A percentile compares a stretch with the other conserved stretches of the same genome.
These are phyloP conservation scores for Linaria vulgaris DNA, from an alignment of 257 asterid species.

Conservation along the genomic window DNA sequence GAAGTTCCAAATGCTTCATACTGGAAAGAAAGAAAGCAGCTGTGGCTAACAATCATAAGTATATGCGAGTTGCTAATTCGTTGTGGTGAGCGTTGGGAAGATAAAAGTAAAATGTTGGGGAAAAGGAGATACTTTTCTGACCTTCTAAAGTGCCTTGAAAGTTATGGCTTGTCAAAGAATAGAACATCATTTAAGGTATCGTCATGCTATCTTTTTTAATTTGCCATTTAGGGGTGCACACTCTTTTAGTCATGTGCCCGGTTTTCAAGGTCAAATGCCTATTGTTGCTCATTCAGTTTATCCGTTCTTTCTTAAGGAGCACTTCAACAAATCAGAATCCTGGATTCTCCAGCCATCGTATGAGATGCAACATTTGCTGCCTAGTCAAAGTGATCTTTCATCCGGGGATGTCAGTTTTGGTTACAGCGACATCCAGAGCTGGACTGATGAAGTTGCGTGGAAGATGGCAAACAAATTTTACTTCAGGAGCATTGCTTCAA, in stretches of 20 bases:
- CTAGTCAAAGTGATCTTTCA: conserved; percentile 33
- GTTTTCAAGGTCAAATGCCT: neutral
- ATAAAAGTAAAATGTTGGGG: conserved; percentile 53
- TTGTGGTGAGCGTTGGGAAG: conserved; percentile 69
- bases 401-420: conserved; percentile 28
- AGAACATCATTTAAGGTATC: conserved; percentile 58
- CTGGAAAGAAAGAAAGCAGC: conserved; percentile 49
- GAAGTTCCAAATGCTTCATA: conserved; percentile 43
- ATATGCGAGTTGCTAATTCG: conserved; percentile 47
- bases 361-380: conserved; percentile 70
- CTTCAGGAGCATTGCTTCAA: conserved; percentile 79
- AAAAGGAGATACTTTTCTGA: conserved; percentile 72
- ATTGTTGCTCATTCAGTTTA: neutral
- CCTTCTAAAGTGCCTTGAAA: conserved; percentile 68
- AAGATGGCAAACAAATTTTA: conserved; percentile 63
- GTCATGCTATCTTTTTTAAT: conserved; percentile 1
- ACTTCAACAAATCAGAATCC: conserved; percentile 36
- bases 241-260: conserved; percentile 1
- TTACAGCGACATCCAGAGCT: conserved; percentile 29
- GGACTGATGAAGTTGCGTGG: conserved; percentile 53
- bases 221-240: conserved; percentile 12
- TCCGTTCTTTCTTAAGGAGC: conserved; percentile 35
- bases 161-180: conserved; percentile 76
- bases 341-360: conserved; percentile 92
- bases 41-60: conserved; percentile 48